A percentile compares a stretch with the other conserved stretches of the same genome.
These are phyloP conservation scores for Oryza glumipatula DNA, from an alignment of 176 grass and related monocot genomes.

Conservation along the genomic window DNA sequence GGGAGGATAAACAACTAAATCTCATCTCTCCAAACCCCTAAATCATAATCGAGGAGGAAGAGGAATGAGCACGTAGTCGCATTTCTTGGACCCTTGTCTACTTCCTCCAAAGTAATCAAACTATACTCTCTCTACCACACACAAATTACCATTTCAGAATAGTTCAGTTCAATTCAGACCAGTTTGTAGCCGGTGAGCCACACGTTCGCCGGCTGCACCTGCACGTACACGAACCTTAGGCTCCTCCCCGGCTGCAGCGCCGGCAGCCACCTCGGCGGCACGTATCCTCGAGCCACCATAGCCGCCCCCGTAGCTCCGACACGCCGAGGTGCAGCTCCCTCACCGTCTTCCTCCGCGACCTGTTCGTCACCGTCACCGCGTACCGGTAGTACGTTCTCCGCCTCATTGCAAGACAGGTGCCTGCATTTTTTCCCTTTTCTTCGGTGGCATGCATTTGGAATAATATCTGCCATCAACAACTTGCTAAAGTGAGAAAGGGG, in stretches of 20 bases:
- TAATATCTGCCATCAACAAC: not conserved
- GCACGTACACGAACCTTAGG: slow-evolving; percentile 82
- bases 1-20: no score
- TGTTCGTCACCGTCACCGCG: slow-evolving; percentile 68
- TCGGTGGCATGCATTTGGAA: not conserved
- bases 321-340: slow-evolving; percentile 71
- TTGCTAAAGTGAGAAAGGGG: slow-evolving; percentile 28
- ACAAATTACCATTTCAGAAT: no score
- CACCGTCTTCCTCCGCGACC: slow-evolving; percentile 65
- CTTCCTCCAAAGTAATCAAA: no score
- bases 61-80: no score
- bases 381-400: slow-evolving; percentile 58
- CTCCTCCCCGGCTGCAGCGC: slow-evolving; percentile 60
- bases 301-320: slow-evolving; percentile 52
- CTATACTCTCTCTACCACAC: no score
- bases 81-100: no score
- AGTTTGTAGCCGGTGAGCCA: no score
- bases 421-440: no score
- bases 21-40: no score
- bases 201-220: slow-evolving; percentile 29
- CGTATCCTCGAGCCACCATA: slow-evolving; percentile 82
- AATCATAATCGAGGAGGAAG: no score
- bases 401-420: not conserved
- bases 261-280: slow-evolving; percentile 62
- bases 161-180: no score